A percentile compares a stretch with the other conserved stretches of the same genome.
phyloP scores from a whole-genome alignment of 2,329 filamentous ascomycete species.

The Verticillium albo-atrum region DNA sequence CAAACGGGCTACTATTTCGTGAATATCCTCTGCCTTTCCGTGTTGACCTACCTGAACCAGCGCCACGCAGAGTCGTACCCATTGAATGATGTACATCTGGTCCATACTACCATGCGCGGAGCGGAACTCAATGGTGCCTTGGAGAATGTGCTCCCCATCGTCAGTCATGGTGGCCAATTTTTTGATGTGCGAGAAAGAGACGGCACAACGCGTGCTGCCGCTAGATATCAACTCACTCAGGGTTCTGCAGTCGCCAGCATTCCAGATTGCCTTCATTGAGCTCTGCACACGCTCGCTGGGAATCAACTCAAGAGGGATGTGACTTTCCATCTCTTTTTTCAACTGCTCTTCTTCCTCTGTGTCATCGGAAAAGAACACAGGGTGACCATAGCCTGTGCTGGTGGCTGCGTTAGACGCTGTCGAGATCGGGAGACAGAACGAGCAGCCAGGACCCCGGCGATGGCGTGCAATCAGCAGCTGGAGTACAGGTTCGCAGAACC shows the following conservation, averaged over 20 bases:
- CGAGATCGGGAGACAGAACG: neutral
- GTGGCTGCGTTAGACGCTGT: neutral
- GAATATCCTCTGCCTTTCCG: neutral
- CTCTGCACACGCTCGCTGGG: neutral
- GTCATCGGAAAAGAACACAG: neutral
- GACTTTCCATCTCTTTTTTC: neutral
- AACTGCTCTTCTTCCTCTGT: neutral
- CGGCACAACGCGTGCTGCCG: neutral
- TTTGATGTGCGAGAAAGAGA: neutral
- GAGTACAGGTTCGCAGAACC: slow-evolving; percentile 2
- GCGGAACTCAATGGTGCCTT: neutral
- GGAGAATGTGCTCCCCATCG: neutral
- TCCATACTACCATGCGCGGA: neutral
- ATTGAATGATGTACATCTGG: neutral
- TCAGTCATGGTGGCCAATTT: neutral
- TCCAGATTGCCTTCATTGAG: neutral
- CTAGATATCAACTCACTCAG: no score
- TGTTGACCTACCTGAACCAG: neutral
- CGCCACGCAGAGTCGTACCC: neutral
- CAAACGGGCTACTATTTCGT: neutral
- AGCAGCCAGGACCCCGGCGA: neutral
- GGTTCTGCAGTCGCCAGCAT: neutral
- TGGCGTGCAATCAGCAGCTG: neutral
- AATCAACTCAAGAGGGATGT: neutral
- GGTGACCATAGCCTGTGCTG: no score